These are phyloP conservation scores for Sicyos baderoa DNA, from an alignment of 306 rosid species.

Conservation along the genomic window DNA sequence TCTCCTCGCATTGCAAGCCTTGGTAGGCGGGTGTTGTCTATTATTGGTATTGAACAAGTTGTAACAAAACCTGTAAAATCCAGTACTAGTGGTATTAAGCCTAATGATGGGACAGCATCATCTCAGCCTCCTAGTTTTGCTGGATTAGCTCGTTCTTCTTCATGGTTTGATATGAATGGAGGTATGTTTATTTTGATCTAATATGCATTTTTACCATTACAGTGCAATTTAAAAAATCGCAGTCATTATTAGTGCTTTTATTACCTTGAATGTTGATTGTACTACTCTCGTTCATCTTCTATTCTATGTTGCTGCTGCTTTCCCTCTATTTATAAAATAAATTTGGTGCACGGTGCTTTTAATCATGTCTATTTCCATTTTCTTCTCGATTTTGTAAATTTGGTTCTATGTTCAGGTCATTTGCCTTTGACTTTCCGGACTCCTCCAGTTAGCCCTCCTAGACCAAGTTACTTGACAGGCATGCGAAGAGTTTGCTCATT, in stretches of 20 bases:
- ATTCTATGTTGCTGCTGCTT: too few species aligned
- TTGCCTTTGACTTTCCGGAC: conserved; percentile 83
- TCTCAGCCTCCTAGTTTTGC: conserved; percentile 40
- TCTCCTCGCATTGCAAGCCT: conserved; percentile 84
- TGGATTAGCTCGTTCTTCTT: conserved; percentile 82
- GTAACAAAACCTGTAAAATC: conserved; percentile 67
- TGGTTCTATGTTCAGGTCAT: conserved; percentile 45
- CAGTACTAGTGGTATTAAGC: conserved; percentile 29
- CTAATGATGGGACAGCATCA: conserved; percentile 39
- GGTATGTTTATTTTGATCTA: conserved; percentile 35
- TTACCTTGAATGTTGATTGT: too few species aligned
- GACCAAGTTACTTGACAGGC: conserved; percentile 68
- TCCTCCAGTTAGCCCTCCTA: conserved; percentile 99
- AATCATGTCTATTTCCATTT: background rate
- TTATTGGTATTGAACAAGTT: conserved; percentile 89
- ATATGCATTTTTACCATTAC: conserved; percentile 1
- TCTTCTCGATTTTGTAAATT: conserved; percentile 18
- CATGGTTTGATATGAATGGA: conserved; percentile 96
- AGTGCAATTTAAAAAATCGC: background rate
- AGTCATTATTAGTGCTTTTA: too few species aligned
- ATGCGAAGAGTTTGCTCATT: conserved; percentile 89
- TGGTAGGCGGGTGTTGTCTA: conserved; percentile 83
- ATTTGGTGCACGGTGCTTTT: background rate
- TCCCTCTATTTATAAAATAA: background rate
- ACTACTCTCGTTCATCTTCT: too few species aligned